phyloP scores from a whole-genome alignment of 352 stramenopile species.

The Saprolegnia parasitica region DNA sequence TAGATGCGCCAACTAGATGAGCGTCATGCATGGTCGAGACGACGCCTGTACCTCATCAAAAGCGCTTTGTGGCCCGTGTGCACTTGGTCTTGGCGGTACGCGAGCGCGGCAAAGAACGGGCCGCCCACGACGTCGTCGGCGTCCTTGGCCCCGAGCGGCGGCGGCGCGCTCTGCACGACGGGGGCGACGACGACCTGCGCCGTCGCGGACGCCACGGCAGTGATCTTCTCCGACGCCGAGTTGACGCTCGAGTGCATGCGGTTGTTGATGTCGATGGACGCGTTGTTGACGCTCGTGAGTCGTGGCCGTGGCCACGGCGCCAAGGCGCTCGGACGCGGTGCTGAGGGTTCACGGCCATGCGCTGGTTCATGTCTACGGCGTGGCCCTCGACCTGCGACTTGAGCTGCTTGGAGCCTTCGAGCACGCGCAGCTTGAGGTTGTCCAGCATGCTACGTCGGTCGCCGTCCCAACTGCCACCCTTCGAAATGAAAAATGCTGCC shows the following conservation, averaged over 20 bases:
- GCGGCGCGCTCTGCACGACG: neutral
- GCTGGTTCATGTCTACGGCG: conserved; percentile 26
- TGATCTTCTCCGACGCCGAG: conserved; percentile 14
- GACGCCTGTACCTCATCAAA: conserved; percentile 6
- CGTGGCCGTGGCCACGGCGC: conserved; percentile 12
- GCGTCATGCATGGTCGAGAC: neutral
- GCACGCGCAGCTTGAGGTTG: conserved; percentile 16
- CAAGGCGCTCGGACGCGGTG: conserved; percentile 15
- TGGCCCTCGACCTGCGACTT: conserved; percentile 24
- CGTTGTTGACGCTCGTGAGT: conserved; percentile 20
- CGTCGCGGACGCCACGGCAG: conserved; percentile 6
- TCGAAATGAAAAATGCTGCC: neutral
- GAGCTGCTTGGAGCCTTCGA: conserved; percentile 27
- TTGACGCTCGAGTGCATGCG: conserved; percentile 20
- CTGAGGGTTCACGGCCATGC: conserved; percentile 25
- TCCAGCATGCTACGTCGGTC: conserved; percentile 16
- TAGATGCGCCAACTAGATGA: neutral
- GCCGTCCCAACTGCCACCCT: neutral
- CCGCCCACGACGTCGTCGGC: conserved; percentile 22
- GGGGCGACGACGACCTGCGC: neutral
- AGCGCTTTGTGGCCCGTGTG: conserved; percentile 11
- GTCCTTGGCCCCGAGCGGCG: conserved; percentile 21
- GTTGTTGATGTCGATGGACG: conserved; percentile 20
- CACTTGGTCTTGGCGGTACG: conserved; percentile 25
- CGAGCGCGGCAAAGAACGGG: conserved; percentile 26